Evolutionary conservation across 2,329 filamentous ascomycete species (phyloP).

Genomic region (Dothistroma pini): DNA sequence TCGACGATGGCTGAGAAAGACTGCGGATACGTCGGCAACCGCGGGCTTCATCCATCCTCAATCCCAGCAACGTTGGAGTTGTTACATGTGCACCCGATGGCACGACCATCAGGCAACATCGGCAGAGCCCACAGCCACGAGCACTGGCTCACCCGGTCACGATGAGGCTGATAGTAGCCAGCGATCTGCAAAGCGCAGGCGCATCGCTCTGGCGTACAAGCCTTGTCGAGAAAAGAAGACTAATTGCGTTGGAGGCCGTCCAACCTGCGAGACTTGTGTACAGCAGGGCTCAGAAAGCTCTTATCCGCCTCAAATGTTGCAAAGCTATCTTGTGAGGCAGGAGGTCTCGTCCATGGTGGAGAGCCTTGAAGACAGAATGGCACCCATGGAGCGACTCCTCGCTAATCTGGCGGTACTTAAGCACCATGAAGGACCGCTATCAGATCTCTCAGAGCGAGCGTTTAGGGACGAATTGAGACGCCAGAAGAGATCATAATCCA

Average conservation of each 20-base stretch:
- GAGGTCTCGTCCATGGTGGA: conserved; percentile 8
- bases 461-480: not conserved
- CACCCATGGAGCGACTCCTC: conserved; percentile 9
- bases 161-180: not conserved
- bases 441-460: not conserved
- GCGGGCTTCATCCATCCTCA: not conserved
- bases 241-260: conserved; percentile 10
- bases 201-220: conserved; percentile 8
- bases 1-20: not conserved
- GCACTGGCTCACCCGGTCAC: not conserved
- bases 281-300: conserved; percentile 11
- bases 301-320: conserved; percentile 10
- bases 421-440: not conserved
- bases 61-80: not conserved
- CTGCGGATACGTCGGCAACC: not conserved
- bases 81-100: not conserved
- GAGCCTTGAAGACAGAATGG: conserved; percentile 8
- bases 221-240: conserved; percentile 5
- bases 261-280: conserved; percentile 7
- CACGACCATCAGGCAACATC: not conserved
- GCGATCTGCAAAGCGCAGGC: conserved; percentile 11
- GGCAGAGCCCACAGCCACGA: not conserved
- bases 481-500: not conserved
- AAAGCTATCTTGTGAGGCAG: conserved; percentile 12
- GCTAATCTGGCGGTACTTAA: not conserved